Conservation (phyloP, 768 basidiomycete genomes). For the Kondoa malvinella region DNA sequence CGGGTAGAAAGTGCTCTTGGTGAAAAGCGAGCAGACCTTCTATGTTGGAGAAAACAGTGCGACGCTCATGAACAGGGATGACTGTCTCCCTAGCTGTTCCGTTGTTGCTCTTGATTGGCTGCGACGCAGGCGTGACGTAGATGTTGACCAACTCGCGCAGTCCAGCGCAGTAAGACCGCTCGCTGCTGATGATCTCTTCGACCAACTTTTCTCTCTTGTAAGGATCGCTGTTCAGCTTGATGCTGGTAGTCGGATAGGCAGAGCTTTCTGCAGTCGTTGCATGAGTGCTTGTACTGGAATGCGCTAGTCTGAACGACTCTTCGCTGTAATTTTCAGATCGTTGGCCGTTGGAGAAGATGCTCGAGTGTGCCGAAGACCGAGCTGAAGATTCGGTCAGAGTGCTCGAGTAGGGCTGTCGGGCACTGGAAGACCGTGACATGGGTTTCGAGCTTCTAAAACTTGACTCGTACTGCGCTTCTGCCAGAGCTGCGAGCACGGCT, state of each 20-base stretch:
- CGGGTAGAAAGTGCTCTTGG: slow-evolving; percentile 76
- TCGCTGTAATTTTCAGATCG: slow-evolving; percentile 5
- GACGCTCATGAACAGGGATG: slow-evolving; percentile 68
- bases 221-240: slow-evolving; percentile 83
- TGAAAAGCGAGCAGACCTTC: slow-evolving; percentile 86
- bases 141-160: slow-evolving; percentile 85
- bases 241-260: slow-evolving; percentile 8
- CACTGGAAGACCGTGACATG: background rate
- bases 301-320: background rate
- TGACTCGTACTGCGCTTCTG: background rate
- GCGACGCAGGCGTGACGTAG: slow-evolving; percentile 71
- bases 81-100: slow-evolving; percentile 66
- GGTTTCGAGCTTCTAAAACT: background rate
- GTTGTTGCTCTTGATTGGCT: slow-evolving; percentile 48
- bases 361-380: background rate
- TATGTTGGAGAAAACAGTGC: slow-evolving; percentile 76
- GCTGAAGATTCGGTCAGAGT: background rate
- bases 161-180: slow-evolving; percentile 86
- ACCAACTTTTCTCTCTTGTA: slow-evolving; percentile 65
- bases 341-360: background rate
- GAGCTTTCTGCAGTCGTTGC: background rate
- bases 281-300: slow-evolving; percentile 10
- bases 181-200: slow-evolving; percentile 86
- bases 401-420: background rate
- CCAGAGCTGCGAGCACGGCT: slow-evolving; percentile 10